These are phyloP conservation scores for Chalciporus pseudorubinellus DNA, from an alignment of 768 basidiomycete species.

Conservation along the genomic window DNA sequence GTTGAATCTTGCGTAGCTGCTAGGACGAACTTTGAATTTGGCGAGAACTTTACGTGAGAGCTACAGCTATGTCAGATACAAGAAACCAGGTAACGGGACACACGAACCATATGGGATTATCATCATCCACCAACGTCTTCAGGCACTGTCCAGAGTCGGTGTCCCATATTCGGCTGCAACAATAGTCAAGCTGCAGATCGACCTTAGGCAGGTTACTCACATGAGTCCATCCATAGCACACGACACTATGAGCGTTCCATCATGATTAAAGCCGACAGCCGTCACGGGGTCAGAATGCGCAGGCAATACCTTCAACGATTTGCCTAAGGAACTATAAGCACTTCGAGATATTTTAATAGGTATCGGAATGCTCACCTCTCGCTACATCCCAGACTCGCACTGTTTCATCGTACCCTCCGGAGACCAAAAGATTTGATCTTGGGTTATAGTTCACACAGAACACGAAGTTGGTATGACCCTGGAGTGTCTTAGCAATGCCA, in stretches of 20 bases:
- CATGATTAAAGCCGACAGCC: constrained; percentile 89
- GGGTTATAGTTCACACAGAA: constrained; percentile 94
- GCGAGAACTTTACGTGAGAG: constrained; percentile 87
- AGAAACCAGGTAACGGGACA: neutral
- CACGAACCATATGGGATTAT: constrained; percentile 84
- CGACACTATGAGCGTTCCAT: constrained; percentile 92
- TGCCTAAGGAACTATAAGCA: constrained; percentile 47
- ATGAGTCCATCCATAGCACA: constrained; percentile 97
- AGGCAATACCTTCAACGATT: constrained; percentile 81
- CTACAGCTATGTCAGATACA: constrained; percentile 36
- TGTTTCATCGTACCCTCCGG: constrained; percentile 94
- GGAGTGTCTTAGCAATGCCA: constrained; percentile 59
- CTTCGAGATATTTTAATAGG: neutral
- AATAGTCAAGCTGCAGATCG: constrained; percentile 1
- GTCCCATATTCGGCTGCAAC: constrained; percentile 92
- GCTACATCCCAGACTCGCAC: constrained; percentile 97
- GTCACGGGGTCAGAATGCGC: constrained; percentile 98
- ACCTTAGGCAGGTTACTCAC: constrained; percentile 45
- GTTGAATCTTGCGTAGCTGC: constrained; percentile 94
- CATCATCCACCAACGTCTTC: constrained; percentile 95
- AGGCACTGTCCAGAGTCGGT: constrained; percentile 96
- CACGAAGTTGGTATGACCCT: constrained; percentile 90
- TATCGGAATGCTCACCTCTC: constrained; percentile 50
- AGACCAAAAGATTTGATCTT: constrained; percentile 84
- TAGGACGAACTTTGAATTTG: constrained; percentile 87